A percentile compares a stretch with the other conserved stretches of the same genome.
These are phyloP conservation scores for Gossypioides kirkii DNA, from an alignment of 345 rosid genomes.

Conservation along the genomic window DNA sequence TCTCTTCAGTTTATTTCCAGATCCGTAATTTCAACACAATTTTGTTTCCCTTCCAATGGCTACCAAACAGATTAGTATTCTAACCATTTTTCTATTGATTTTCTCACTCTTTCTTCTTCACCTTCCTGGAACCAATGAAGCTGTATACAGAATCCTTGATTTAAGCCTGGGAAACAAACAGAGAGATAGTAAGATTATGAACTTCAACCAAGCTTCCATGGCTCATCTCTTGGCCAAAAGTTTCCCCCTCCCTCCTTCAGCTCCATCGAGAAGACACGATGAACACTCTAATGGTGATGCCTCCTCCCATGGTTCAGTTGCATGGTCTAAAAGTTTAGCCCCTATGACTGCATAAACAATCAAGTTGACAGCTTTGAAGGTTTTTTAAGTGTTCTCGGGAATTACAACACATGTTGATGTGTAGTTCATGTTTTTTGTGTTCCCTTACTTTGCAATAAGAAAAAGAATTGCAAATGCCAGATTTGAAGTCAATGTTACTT, in stretches of 20 bases:
- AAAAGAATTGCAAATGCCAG: no score
- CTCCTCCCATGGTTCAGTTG: neutral
- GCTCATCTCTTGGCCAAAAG: slow-evolving; percentile 17
- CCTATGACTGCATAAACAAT: no score
- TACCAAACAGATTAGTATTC: neutral
- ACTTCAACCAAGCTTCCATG: neutral
- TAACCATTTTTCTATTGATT: slow-evolving; percentile 1
- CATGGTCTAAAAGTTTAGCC: neutral
- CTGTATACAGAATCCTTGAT: slow-evolving; percentile 4
- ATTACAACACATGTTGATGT: no score
- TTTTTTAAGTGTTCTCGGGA: no score
- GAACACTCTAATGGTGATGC: neutral
- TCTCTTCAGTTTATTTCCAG: neutral
- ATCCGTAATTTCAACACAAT: neutral
- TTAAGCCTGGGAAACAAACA: neutral
- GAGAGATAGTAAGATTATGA: neutral
- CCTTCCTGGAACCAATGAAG: slow-evolving; percentile 1
- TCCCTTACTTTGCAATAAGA: no score
- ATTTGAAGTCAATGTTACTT: no score
- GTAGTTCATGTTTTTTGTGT: no score
- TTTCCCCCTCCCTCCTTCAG: slow-evolving; percentile 32
- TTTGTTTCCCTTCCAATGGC: no score
- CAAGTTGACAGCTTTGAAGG: no score
- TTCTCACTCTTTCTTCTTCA: slow-evolving; percentile 16
- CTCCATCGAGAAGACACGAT: slow-evolving; percentile 32